Conservation (phyloP, 2,329 filamentous ascomycete genomes). For the Aspergillus sclerotialis region DNA sequence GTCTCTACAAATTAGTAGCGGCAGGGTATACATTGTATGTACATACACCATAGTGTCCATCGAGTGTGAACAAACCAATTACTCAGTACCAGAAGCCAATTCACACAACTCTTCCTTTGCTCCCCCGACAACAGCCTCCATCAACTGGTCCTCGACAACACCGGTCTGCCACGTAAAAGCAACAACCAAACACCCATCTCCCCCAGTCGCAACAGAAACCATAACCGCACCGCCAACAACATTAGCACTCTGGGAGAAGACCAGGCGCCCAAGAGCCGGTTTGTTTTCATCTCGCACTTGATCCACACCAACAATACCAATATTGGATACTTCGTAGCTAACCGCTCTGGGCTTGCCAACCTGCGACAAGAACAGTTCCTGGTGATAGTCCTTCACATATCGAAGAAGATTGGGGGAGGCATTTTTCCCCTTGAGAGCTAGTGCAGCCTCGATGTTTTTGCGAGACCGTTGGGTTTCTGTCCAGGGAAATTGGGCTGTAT, state of each 20-base stretch:
- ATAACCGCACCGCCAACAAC: constrained; percentile 31
- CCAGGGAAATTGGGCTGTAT: constrained; percentile 23
- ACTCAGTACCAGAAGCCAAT: not conserved
- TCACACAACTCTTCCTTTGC: constrained; percentile 10
- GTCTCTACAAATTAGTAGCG: too few species aligned
- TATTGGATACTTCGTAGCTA: constrained; percentile 42
- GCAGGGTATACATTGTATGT: too few species aligned
- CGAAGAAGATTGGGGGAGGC: constrained; percentile 31
- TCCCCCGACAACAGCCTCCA: constrained; percentile 13
- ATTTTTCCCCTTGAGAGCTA: constrained; percentile 26
- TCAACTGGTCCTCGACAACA: constrained; percentile 23
- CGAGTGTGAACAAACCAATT: too few species aligned
- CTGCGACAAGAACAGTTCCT: constrained; percentile 28
- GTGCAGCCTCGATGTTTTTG: constrained; percentile 19
- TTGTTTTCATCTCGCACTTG: constrained; percentile 5
- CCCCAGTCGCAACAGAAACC: constrained; percentile 37
- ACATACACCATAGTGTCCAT: too few species aligned
- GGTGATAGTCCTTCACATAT: constrained; percentile 32
- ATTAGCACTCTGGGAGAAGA: constrained; percentile 40
- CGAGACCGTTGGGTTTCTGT: constrained; percentile 23
- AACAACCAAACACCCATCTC: constrained; percentile 36
- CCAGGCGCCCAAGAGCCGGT: constrained; percentile 31
- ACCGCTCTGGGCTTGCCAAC: constrained; percentile 31
- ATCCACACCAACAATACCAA: constrained; percentile 29
- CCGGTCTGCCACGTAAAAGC: constrained; percentile 37